Evolutionary conservation across 768 basidiomycete genomes (phyloP), one percentile per base, ranked within the genome.

Genomic region (Serendipita indica): DNA sequence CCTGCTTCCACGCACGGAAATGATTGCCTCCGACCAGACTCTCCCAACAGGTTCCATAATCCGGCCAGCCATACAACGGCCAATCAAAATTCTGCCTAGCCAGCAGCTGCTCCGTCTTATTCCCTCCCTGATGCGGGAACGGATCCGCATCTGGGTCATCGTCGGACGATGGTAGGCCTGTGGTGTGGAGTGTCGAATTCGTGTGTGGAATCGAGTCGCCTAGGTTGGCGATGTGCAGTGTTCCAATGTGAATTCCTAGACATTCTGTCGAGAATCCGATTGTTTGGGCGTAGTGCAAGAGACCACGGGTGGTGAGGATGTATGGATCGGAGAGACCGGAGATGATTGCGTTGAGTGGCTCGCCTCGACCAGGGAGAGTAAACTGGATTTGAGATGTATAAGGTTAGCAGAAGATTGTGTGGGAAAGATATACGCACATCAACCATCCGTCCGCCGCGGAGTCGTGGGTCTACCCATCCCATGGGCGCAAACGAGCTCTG

Each of bases 31-130:
- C 83, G 63, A 81, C 75, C 22, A 91, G 69, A 64, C 81, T 87
- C 74, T 92, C 89, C 85, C 89, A 89, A 69, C 89, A 92, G 0
- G 87, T 87, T 27, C 89, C 89, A 77, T 80, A 82, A 33, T 82
- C 70, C 3, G 88, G 86, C 62, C 45, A 46, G 12, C 45, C 45
- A 20, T 46, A 46, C 16, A 46, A 12, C 2, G 45, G 45, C 45
- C 45, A 46, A 46, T 61, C 60, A 69, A 88, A 89, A 62, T 82
- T 74, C 64, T 92, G 89, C 22, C 89, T 79, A 22, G 81, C 83
- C 46, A 91, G 77, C 66, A 81, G 78, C 61, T 81, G 76, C 66
- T 92, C 83, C 0, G 71, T 67, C 66, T 83, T 82, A 64, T 75
- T 76, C 2, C 81, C 45, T 16, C 45, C 45, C 12, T 10, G 12